phyloP scores from a whole-genome alignment of 179 eudicot species.

The Pouteria campechiana region DNA sequence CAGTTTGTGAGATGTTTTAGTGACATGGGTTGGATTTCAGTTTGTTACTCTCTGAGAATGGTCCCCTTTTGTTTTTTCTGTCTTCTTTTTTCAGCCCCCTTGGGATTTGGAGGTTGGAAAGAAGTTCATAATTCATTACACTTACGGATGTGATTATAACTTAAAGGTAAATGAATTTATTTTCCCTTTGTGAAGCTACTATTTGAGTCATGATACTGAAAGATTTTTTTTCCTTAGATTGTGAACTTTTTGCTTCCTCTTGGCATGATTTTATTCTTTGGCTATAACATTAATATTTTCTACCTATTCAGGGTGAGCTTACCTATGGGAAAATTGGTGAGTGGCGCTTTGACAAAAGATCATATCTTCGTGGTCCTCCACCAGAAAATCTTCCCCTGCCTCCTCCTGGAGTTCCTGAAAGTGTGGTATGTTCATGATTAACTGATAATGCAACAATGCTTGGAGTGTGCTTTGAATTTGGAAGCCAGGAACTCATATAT shows the following conservation, averaged over 20 bases:
- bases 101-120: slow-evolving; percentile 69
- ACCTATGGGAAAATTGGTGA: slow-evolving; percentile 86
- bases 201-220: too few species aligned
- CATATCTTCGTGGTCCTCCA: slow-evolving; percentile 69
- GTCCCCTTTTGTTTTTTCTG: background rate
- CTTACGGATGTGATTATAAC: slow-evolving; percentile 90
- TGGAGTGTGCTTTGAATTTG: too few species aligned
- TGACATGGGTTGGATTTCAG: too few species aligned
- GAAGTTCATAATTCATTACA: slow-evolving; percentile 78
- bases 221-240: background rate
- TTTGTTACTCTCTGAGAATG: too few species aligned
- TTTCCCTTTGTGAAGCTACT: background rate
- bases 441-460: too few species aligned
- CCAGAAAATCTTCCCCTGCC: slow-evolving; percentile 69
- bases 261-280: too few species aligned
- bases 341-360: slow-evolving; percentile 90
- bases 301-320: slow-evolving; percentile 61
- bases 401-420: slow-evolving; percentile 92
- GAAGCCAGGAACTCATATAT: too few species aligned
- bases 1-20: too few species aligned
- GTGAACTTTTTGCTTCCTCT: too few species aligned
- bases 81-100: slow-evolving; percentile 63
- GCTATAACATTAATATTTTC: background rate
- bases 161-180: slow-evolving; percentile 46
- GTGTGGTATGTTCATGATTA: slow-evolving; percentile 70